A percentile compares a stretch with the other conserved stretches of the same genome.
These are phyloP conservation scores for Malus asiatica DNA, from an alignment of 306 rosid genomes.

Conservation along the genomic window DNA sequence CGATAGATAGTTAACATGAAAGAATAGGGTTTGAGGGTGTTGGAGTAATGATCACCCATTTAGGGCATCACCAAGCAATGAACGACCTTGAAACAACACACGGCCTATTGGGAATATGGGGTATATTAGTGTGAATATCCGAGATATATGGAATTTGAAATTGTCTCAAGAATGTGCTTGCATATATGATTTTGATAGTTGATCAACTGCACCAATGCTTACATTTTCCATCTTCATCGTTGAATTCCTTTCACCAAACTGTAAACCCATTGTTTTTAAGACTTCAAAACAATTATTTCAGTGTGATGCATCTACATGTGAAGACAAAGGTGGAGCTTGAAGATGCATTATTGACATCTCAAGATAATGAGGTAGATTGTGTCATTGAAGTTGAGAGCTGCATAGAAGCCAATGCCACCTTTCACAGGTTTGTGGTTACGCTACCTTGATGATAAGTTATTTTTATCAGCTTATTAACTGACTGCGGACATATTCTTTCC, in stretches of 20 bases:
- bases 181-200: background rate
- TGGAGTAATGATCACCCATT: background rate
- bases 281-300: conserved; percentile 32
- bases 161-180: background rate
- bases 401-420: conserved; percentile 65
- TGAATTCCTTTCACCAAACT: background rate
- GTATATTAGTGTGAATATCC: background rate
- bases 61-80: background rate
- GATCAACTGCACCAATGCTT: background rate
- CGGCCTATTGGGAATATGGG: background rate
- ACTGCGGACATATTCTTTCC: conserved; percentile 11
- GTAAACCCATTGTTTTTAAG: conserved; percentile 11
- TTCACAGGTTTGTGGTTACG: conserved; percentile 63
- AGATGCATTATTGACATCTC: conserved; percentile 51
- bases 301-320: conserved; percentile 65
- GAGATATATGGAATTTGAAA: background rate
- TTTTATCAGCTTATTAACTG: conserved; percentile 3
- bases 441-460: background rate
- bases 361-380: conserved; percentile 48
- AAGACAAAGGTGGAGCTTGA: conserved; percentile 66
- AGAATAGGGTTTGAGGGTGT: background rate
- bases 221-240: background rate
- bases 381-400: conserved; percentile 78
- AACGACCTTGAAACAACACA: background rate
- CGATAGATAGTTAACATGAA: background rate